Evolutionary conservation across 495 filamentous ascomycete genomes (phyloP).

Genomic region (Tuber indicum): DNA sequence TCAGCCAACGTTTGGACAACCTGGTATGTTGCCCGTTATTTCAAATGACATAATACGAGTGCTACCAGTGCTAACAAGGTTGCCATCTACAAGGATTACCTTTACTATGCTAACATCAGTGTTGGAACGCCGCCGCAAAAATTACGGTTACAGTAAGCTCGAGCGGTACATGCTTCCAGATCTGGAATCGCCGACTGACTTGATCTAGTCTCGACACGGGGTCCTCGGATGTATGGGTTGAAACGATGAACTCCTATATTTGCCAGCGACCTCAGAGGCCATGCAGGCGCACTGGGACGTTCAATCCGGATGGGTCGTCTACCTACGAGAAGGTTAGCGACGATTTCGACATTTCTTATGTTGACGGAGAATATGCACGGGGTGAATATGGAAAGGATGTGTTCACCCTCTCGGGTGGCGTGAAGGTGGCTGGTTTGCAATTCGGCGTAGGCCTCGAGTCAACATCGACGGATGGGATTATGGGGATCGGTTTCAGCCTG

Average conservation of each 20-base stretch:
- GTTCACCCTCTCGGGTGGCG: conserved; percentile 57
- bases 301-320: conserved; percentile 67
- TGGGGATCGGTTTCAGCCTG: conserved; percentile 80
- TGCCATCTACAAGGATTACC: conserved; percentile 47
- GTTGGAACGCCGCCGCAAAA: conserved; percentile 63
- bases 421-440: conserved; percentile 60
- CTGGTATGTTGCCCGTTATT: conserved; percentile 18
- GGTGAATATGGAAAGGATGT: conserved; percentile 84
- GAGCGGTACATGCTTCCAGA: neutral
- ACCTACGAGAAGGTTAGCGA: conserved; percentile 68
- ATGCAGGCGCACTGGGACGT: conserved; percentile 59
- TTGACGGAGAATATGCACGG: conserved; percentile 70
- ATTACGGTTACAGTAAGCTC: conserved; percentile 53
- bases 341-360: conserved; percentile 87
- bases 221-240: conserved; percentile 86
- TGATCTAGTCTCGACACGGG: conserved; percentile 60
- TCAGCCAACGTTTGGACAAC: conserved; percentile 37
- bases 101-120: conserved; percentile 67
- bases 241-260: conserved; percentile 57
- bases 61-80: neutral
- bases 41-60: neutral
- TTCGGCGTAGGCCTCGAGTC: conserved; percentile 81
- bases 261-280: conserved; percentile 49
- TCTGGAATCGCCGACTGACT: neutral
- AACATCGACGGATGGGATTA: conserved; percentile 65